phyloP scores from a whole-genome alignment of 164 flowering plant species.

The Chimonanthus praecox region DNA sequence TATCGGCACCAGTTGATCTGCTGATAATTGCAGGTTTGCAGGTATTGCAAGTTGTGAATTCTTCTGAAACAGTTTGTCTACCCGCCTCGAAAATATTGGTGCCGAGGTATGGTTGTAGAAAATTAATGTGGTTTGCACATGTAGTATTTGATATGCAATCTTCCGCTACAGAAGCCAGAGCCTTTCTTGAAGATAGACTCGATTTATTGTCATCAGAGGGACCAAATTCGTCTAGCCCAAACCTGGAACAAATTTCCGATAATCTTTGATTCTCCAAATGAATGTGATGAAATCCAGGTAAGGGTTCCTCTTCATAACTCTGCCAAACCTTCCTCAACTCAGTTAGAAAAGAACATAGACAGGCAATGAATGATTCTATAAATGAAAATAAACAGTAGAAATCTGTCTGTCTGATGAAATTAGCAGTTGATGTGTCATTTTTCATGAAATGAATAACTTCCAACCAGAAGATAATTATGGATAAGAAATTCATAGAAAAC shows the following conservation, averaged over 20 bases:
- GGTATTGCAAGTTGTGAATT: slow-evolving; percentile 59
- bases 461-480: neutral
- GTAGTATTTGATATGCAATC: slow-evolving; percentile 42
- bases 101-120: slow-evolving; percentile 43
- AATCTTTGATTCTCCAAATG: slow-evolving; percentile 29
- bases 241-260: slow-evolving; percentile 50
- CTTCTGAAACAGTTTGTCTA: slow-evolving; percentile 53
- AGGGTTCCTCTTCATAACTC: slow-evolving; percentile 81
- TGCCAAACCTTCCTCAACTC: slow-evolving; percentile 21
- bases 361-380: neutral
- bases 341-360: neutral
- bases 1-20: slow-evolving; percentile 26
- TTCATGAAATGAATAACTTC: too few species aligned
- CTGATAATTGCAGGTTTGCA: slow-evolving; percentile 57
- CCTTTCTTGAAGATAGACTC: slow-evolving; percentile 33
- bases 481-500: neutral
- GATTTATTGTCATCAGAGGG: slow-evolving; percentile 33
- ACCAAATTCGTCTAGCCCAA: slow-evolving; percentile 18
- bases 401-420: neutral
- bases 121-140: slow-evolving; percentile 33
- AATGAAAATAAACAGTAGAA: too few species aligned
- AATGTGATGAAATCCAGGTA: slow-evolving; percentile 49
- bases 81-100: slow-evolving; percentile 42
- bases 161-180: slow-evolving; percentile 31
- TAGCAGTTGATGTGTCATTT: too few species aligned